phyloP scores from a whole-genome alignment of 768 basidiomycete genomes.

The Lactifluus volemus region DNA sequence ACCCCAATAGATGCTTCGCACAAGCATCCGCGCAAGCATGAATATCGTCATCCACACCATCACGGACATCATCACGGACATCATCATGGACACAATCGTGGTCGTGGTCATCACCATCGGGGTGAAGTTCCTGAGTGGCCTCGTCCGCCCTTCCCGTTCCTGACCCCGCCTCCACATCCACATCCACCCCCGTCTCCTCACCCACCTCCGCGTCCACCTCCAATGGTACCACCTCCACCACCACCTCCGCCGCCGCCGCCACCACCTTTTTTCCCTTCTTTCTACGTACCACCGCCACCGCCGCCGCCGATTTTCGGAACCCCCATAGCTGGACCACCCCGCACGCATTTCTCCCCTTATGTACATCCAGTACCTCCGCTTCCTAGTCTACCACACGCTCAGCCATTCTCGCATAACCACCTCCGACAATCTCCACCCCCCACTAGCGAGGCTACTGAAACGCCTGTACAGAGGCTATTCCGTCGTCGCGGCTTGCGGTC shows the following conservation, averaged over 20 bases:
- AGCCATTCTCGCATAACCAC: neutral
- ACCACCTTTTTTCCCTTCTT: constrained; percentile 20
- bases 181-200: neutral
- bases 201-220: neutral
- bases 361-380: constrained; percentile 19
- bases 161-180: constrained; percentile 4
- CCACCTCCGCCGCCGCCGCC: neutral
- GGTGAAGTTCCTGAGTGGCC: constrained; percentile 3
- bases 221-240: neutral
- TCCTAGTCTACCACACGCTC: constrained; percentile 5
- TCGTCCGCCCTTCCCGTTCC: constrained; percentile 11
- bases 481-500: constrained; percentile 12
- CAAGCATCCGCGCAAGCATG: constrained; percentile 3
- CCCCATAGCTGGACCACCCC: neutral
- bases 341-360: neutral
- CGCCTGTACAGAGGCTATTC: constrained; percentile 11
- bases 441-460: neutral
- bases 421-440: neutral
- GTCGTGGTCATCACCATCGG: neutral
- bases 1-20: neutral
- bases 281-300: constrained; percentile 2
- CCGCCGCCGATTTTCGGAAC: neutral
- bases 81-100: neutral
- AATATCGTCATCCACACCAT: neutral
- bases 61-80: constrained; percentile 4